Evolutionary conservation across 2,329 filamentous ascomycete species (phyloP).

Genomic region (Phoma sp.): DNA sequence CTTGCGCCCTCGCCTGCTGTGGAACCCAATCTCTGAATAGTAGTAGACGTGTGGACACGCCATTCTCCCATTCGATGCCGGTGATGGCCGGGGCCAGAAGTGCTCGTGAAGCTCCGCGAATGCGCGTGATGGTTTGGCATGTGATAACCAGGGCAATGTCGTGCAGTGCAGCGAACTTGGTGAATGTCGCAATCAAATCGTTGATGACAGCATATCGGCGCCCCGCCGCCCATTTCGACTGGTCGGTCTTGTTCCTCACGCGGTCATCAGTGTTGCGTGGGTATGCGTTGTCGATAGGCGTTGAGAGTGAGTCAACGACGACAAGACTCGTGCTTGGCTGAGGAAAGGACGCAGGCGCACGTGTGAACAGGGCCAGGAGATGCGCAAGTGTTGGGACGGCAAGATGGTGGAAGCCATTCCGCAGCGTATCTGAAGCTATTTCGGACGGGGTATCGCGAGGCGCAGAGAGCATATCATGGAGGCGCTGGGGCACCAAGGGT

Average conservation of each 20-base stretch:
- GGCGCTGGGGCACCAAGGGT: constrained; percentile 55
- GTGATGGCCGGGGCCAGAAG: constrained; percentile 77
- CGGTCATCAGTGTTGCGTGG: constrained; percentile 61
- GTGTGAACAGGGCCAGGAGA: constrained; percentile 73
- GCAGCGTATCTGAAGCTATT: constrained; percentile 35
- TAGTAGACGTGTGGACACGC: constrained; percentile 73
- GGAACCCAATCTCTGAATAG: constrained; percentile 74
- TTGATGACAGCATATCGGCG: constrained; percentile 68
- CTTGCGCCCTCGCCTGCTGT: constrained; percentile 36
- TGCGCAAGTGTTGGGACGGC: constrained; percentile 65
- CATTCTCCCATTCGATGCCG: constrained; percentile 79
- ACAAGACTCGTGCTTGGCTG: constrained; percentile 69
- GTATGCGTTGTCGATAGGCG: constrained; percentile 77
- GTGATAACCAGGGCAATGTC: constrained; percentile 76
- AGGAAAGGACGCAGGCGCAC: constrained; percentile 68
- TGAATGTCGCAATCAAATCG: constrained; percentile 64
- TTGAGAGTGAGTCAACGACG: constrained; percentile 79
- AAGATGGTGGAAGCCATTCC: constrained; percentile 69
- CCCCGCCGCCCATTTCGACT: constrained; percentile 55
- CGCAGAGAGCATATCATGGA: constrained; percentile 54
- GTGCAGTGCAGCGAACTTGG: constrained; percentile 75
- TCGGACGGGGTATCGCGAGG: constrained; percentile 21
- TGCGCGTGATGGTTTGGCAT: constrained; percentile 82
- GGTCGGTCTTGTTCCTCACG: constrained; percentile 50
- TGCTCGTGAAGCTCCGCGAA: constrained; percentile 70